Evolutionary conservation across 768 basidiomycete genomes (phyloP), one percentile per base, ranked within the genome.

Genomic region (Suillus lakei): DNA sequence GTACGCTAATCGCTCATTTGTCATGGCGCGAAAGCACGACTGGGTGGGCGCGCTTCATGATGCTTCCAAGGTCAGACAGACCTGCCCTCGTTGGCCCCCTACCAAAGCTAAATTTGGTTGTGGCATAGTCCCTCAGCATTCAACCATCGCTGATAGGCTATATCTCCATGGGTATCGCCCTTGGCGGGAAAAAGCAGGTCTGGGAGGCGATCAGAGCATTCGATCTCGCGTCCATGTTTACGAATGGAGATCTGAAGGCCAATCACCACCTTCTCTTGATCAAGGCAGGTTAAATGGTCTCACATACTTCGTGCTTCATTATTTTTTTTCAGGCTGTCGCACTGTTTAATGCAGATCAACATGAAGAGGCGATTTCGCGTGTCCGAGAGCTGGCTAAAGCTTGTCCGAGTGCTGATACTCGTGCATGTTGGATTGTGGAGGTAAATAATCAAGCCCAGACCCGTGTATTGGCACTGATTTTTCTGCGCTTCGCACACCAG

Each of bases 281-380:
- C 10, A 54, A 54, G 53, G 53, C 5, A 53, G 9, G 30, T 53
- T 12, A 32, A 32, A 30, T 32, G 0, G 10, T 53, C 51, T 53
- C 32, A 32, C 30, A 32, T 53, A 32, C 10, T 30, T 18, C 9
- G 4, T 51, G 2, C 30, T 32, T 51, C 50, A 30, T 30, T 4
- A 8, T 23, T 18, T 4, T 30, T 28, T 21, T 54, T 50, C 30
- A 54, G 53, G 53, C 53, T n/a, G 30, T 30, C 10, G 30, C 53
- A 54, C 53, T 54, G 21, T 54, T 54, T 30, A 54, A n/a, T 32
- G 53, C 53, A 32, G 30, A 54, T 54, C 53, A 54, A 21, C 53
- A 54, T 18, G 18, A 54, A 10, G 53, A 54, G 21, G 53, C 30
- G 12, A 32, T 54, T 10, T 1, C 21, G 10, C 53, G 53, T 9